Base-by-base conservation (phyloP, 2,329 filamentous ascomycete species). In the Aspergillus calidoustus region DNA sequence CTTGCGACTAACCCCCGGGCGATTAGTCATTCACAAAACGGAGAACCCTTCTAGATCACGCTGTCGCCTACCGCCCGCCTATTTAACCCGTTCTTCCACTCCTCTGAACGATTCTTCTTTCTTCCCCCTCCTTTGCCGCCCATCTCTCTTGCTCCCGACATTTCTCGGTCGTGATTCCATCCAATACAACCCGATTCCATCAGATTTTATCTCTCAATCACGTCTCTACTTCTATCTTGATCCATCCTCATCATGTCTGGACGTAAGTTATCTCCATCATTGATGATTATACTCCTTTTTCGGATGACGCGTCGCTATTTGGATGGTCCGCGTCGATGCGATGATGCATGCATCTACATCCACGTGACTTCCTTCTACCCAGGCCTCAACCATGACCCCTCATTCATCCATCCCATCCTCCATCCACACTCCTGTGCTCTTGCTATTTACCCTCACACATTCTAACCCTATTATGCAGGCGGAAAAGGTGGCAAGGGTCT, bases 401-500 rank as follows among this genome's bases (percentile, higher is more conserved):
- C 41, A 49, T 44, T 23, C 49, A 23, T 57, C 11, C 23, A 28
- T 49, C 17, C 19, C 17, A 46, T 47, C 49, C 48, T 44, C 25
- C 41, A 41, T 61, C 34, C 43, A 46, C 38, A 11, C 5, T 9
- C 13, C 25, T 23, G 8, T 15, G 28, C 5, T 13, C 9, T 23
- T 25, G 17, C 43, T 3, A 22, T 2, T 4, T 15, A 13, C 15
- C 34, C 9, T 15, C 4, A 38, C 17, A 34, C 23, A 55, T 59
- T 47, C 69, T 73, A 68, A 70, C 60, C 47, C 62, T 64, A 64
- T 63, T 67, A 59, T 67, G 73, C 73, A 96, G 92, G 92, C 80
- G 92, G 92, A 80, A 96, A 96, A 85, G 93, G 93, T 81, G 93
- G 93, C 81, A 97, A 97, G 87, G 93, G 93, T 80, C 93, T 97